These are phyloP conservation scores for Pseudogymnoascus sp. DNA, from an alignment of 2,329 filamentous ascomycete species.

Conservation along the genomic window DNA sequence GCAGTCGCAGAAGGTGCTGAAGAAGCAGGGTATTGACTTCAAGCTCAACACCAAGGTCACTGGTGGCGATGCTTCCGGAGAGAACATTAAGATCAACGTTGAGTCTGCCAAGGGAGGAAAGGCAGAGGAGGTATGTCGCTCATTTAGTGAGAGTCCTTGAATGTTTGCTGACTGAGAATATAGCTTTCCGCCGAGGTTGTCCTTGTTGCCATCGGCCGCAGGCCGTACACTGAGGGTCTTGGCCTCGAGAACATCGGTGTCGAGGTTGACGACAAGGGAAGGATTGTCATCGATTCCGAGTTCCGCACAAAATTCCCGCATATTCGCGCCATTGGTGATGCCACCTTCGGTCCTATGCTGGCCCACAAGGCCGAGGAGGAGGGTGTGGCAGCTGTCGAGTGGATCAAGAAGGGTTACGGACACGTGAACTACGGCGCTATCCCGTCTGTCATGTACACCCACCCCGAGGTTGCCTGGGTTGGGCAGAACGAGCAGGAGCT, in stretches of 20 bases:
- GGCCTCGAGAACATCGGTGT: slow-evolving; percentile 91
- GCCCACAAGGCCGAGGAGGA: slow-evolving; percentile 99
- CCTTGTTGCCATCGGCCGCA: slow-evolving; percentile 90
- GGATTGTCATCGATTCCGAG: slow-evolving; percentile 94
- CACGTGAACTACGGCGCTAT: slow-evolving; percentile 99
- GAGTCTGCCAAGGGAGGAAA: slow-evolving; percentile 97
- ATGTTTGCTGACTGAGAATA: slow-evolving; percentile 14
- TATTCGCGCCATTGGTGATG: slow-evolving; percentile 93
- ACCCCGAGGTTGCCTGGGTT: slow-evolving; percentile 98
- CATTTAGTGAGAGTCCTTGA: not conserved
- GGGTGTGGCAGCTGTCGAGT: slow-evolving; percentile 88
- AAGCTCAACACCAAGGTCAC: slow-evolving; percentile 95
- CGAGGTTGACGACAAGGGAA: slow-evolving; percentile 85
- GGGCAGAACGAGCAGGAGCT: slow-evolving; percentile 96
- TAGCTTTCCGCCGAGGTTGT: slow-evolving; percentile 92
- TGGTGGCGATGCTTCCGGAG: slow-evolving; percentile 71
- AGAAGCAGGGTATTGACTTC: slow-evolving; percentile 97
- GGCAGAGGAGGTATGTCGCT: slow-evolving; percentile 66
- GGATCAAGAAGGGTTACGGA: slow-evolving; percentile 94
- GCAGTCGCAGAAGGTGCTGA: slow-evolving; percentile 81
- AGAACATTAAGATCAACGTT: slow-evolving; percentile 72
- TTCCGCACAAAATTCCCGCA: slow-evolving; percentile 97
- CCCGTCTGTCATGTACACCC: slow-evolving; percentile 98
- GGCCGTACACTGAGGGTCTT: slow-evolving; percentile 87
- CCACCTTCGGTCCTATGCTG: slow-evolving; percentile 96